Conservation (phyloP, 2,329 filamentous ascomycete genomes). For the Fusarium globosum region DNA sequence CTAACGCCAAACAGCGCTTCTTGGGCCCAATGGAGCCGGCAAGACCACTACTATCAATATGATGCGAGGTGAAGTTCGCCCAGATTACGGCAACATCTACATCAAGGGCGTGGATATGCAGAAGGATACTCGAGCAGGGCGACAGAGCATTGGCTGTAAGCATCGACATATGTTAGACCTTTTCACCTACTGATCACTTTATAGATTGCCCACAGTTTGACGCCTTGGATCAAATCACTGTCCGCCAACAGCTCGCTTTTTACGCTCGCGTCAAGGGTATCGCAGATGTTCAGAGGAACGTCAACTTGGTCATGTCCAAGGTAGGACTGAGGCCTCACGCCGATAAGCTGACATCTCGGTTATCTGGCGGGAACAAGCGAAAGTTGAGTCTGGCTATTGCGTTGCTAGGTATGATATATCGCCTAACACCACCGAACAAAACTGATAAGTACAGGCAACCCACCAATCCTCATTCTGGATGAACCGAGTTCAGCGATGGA, state of each 20-base stretch:
- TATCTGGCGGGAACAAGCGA: conserved; percentile 82
- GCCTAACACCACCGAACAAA: rapidly evolving
- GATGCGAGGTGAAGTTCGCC: conserved; percentile 15
- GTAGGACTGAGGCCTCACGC: conserved; percentile 73
- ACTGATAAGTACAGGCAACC: conserved; percentile 57
- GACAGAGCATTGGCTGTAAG: conserved; percentile 68
- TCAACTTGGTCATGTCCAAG: conserved; percentile 66
- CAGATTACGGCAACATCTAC: conserved; percentile 62
- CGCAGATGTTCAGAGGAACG: conserved; percentile 59
- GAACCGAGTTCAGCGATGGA: conserved; percentile 81
- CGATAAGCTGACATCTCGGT: conserved; percentile 70
- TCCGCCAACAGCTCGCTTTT: conserved; percentile 76
- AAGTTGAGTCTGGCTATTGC: conserved; percentile 81
- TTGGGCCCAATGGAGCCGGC: conserved; percentile 18
- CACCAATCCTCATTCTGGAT: conserved; percentile 77
- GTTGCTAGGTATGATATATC: conserved; percentile 65
- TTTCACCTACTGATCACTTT: not conserved
- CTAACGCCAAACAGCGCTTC: not conserved
- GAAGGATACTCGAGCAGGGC: conserved; percentile 70
- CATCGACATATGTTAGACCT: rapidly evolving
- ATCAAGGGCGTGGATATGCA: conserved; percentile 75
- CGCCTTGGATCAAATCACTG: conserved; percentile 80
- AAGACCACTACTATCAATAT: conserved; percentile 18
- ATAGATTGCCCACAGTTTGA: conserved; percentile 76
- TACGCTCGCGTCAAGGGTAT: conserved; percentile 79